Conservation (phyloP, 805 yeast species). For the Yamadazyma laniorum region DNA sequence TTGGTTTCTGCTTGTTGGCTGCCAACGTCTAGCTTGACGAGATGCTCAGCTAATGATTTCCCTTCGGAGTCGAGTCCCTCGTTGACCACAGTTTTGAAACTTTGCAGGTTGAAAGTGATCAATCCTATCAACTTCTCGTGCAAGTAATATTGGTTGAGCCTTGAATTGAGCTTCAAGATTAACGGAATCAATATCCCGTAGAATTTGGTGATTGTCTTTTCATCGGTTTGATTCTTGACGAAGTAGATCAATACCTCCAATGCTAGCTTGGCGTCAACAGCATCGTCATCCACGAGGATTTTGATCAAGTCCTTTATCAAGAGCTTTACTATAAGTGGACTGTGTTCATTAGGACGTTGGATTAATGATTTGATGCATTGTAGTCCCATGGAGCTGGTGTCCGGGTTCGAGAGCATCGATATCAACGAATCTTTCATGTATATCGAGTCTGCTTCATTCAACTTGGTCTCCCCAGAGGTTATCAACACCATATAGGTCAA, state of each 20-base stretch:
- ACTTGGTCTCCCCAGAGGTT: conserved; percentile 32
- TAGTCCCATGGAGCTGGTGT: conserved; percentile 28
- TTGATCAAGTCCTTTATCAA: conserved; percentile 47
- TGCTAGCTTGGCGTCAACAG: conserved; percentile 24
- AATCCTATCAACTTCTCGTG: conserved; percentile 49
- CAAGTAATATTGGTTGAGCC: conserved; percentile 30
- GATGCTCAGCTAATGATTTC: conserved; percentile 38
- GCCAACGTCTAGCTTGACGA: conserved; percentile 32
- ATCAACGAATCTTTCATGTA: conserved; percentile 24
- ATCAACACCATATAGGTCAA: conserved; percentile 35
- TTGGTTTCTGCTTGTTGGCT: conserved; percentile 15
- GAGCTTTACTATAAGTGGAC: conserved; percentile 37
- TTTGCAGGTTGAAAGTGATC: conserved; percentile 40
- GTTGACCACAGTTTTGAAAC: conserved; percentile 50
- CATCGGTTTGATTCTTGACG: conserved; percentile 27
- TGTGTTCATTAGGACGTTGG: conserved; percentile 24
- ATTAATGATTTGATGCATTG: conserved; percentile 65
- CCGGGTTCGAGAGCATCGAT: conserved; percentile 19
- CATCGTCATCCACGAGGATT: conserved; percentile 17
- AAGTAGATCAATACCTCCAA: conserved; percentile 52
- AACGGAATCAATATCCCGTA: conserved; percentile 37
- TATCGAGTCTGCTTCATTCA: conserved; percentile 23
- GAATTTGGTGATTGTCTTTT: conserved; percentile 27
- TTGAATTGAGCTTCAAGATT: conserved; percentile 27
- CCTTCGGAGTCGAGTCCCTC: conserved; percentile 39